A percentile compares a stretch with the other conserved stretches of the same genome.
These are phyloP conservation scores for Termitomyces sp. DNA, from an alignment of 768 basidiomycete species.

Conservation along the genomic window DNA sequence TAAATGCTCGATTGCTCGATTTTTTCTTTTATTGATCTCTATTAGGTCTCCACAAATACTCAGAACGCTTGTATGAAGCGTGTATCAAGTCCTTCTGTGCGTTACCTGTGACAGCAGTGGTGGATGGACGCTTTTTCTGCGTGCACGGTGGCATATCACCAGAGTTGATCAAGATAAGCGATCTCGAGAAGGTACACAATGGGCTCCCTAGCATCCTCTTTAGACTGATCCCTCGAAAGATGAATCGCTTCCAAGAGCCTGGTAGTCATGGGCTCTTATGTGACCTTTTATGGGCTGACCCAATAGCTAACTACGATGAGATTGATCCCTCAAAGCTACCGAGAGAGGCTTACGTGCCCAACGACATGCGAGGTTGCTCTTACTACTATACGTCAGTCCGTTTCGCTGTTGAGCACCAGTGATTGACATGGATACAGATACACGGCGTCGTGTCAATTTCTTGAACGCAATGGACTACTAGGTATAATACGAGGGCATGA, in stretches of 20 bases:
- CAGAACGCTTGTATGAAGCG: slow-evolving; percentile 80
- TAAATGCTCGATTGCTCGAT: slow-evolving; percentile 28
- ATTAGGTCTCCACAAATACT: slow-evolving; percentile 88
- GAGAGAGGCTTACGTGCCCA: slow-evolving; percentile 69
- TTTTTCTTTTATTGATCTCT: not conserved
- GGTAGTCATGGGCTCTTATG: slow-evolving; percentile 89
- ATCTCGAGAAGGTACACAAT: slow-evolving; percentile 54
- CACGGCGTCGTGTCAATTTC: slow-evolving; percentile 86
- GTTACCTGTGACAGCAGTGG: slow-evolving; percentile 84
- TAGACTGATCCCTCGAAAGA: slow-evolving; percentile 33
- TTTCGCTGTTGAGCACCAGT: not conserved
- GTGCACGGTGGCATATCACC: slow-evolving; percentile 97
- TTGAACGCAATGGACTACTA: slow-evolving; percentile 87
- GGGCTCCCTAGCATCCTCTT: slow-evolving; percentile 3
- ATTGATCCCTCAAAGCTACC: slow-evolving; percentile 44
- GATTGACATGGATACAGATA: slow-evolving; percentile 43
- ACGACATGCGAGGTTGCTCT: slow-evolving; percentile 85
- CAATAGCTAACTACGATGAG: slow-evolving; percentile 85
- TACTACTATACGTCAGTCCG: slow-evolving; percentile 83
- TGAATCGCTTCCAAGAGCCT: slow-evolving; percentile 92
- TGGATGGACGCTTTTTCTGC: slow-evolving; percentile 95
- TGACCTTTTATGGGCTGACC: slow-evolving; percentile 96
- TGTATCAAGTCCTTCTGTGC: slow-evolving; percentile 88
- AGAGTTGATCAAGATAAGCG: slow-evolving; percentile 71
- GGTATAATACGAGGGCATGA: slow-evolving; percentile 95